Evolutionary conservation across 371 early-diverging fungal genomes (phyloP).

Genomic region (Pancytospora philotis): DNA sequence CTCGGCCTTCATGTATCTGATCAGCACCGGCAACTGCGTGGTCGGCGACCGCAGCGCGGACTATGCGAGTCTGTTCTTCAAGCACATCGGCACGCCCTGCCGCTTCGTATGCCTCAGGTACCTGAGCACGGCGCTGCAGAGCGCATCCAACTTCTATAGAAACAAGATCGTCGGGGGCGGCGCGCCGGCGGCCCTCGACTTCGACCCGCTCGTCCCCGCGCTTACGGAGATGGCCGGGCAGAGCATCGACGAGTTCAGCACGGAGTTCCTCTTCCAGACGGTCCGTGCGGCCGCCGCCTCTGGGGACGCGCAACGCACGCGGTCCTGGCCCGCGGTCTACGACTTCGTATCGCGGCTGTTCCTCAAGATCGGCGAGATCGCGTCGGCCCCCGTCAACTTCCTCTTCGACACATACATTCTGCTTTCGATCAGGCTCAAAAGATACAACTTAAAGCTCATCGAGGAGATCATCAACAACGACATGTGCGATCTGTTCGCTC

Average conservation of each 20-base stretch:
- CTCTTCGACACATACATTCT: constrained; percentile 11
- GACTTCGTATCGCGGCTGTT: not conserved
- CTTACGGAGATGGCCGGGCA: not conserved
- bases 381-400: not conserved
- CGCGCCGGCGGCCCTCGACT: not conserved
- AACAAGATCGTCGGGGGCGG: too few relatives aligned
- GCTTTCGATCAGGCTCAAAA: constrained; percentile 10
- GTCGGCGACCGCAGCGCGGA: too few relatives aligned
- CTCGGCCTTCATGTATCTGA: constrained; percentile 28
- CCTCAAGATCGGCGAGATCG: not conserved
- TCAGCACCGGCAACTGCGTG: constrained; percentile 12
- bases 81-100: not conserved
- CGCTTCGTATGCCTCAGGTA: not conserved
- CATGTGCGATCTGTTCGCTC: constrained; percentile 1
- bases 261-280: constrained; percentile 17
- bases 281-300: not conserved
- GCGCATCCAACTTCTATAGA: not conserved
- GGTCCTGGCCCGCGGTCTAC: not conserved
- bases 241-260: constrained; percentile 26
- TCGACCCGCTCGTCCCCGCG: not conserved
- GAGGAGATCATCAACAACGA: constrained; percentile 18
- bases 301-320: not conserved
- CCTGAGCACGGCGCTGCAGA: not conserved
- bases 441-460: constrained; percentile 8
- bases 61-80: constrained; percentile 15